Base-by-base conservation (phyloP, 331 rosid species). In the Acacia concinna region DNA sequence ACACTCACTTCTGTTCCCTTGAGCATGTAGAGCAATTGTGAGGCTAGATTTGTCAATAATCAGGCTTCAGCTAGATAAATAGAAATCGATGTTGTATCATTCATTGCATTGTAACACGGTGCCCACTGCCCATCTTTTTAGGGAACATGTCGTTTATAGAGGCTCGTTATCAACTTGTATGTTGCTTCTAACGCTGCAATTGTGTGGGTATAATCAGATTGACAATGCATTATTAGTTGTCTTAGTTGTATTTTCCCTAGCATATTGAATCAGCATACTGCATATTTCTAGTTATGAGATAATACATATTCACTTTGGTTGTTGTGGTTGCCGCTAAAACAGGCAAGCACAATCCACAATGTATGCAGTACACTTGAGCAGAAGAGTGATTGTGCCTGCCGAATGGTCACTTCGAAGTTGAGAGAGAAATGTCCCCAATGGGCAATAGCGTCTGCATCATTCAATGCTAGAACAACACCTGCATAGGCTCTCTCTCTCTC, bases 1-100 rank as follows among this genome's bases (percentile, higher is more conserved):
- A 88, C 51, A 83, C 85, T 5, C 92, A 86, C 80, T 91, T 89
- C 79, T 70, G 85, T 68, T 85, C 87, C 52, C 76, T 89, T 37
- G 84, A 89, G 75, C 87, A 75, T 67, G 84, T 89, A 71, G 88
- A 64, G 76, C 64, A 56, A 51, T 79, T 91, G 64, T 89, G 86
- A 89, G 71, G 51, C 62, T 8, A 43, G 44, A 56, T 21, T 34
- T 54, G 40, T 57, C 13, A 37, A 27, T 31, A 54, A 20, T 13
- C 54, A 52, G 54, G 56, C 52, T 38, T 74, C 49, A 23, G 40
- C 68, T 38, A 25, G 78, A 37, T 47, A 54, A 37, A 18, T 52
- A 78, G 54, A 38, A 68, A 38, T 78, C 8, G 14, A 67, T 67
- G 68, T 37, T 68, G 57, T 78, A 52, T 44, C 20, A 38, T 18